Evolutionary conservation across 352 stramenopile genomes (phyloP).

Genomic region (Phytophthora colocasiae): DNA sequence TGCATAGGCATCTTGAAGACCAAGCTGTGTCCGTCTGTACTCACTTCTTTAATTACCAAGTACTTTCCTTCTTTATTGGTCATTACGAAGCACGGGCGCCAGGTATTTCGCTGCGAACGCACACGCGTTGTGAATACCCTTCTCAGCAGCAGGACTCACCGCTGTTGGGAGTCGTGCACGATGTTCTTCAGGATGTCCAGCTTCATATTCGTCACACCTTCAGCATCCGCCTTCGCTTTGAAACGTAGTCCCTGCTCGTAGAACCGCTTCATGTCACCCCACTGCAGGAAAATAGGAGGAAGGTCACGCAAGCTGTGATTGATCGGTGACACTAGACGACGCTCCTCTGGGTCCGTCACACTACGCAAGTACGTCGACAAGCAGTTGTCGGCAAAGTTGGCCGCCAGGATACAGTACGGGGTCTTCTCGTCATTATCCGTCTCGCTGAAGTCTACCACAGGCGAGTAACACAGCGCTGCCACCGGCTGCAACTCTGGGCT

Average conservation of each 20-base stretch:
- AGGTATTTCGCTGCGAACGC: constrained; percentile 31
- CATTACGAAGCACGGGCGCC: constrained; percentile 13
- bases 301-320: constrained; percentile 38
- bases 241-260: constrained; percentile 35
- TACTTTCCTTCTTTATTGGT: too few relatives aligned
- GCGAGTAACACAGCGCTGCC: constrained; percentile 16
- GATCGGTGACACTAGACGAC: constrained; percentile 30
- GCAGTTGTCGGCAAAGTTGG: constrained; percentile 24
- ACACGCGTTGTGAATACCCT: constrained; percentile 20
- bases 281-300: constrained; percentile 43
- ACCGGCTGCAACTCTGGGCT: constrained; percentile 15
- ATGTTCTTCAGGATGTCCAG: constrained; percentile 40
- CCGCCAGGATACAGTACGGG: constrained; percentile 27
- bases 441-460: constrained; percentile 18
- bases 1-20: too few relatives aligned
- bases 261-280: constrained; percentile 31
- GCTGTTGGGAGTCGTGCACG: constrained; percentile 27
- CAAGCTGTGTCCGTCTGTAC: too few relatives aligned
- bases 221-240: constrained; percentile 20
- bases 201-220: constrained; percentile 42
- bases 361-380: constrained; percentile 19
- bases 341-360: constrained; percentile 7
- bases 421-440: constrained; percentile 11
- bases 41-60: too few relatives aligned
- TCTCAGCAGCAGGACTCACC: constrained; percentile 30